Base-by-base conservation (phyloP, 1,284 basidiomycete species). In the Apiotrichum gamsii region DNA sequence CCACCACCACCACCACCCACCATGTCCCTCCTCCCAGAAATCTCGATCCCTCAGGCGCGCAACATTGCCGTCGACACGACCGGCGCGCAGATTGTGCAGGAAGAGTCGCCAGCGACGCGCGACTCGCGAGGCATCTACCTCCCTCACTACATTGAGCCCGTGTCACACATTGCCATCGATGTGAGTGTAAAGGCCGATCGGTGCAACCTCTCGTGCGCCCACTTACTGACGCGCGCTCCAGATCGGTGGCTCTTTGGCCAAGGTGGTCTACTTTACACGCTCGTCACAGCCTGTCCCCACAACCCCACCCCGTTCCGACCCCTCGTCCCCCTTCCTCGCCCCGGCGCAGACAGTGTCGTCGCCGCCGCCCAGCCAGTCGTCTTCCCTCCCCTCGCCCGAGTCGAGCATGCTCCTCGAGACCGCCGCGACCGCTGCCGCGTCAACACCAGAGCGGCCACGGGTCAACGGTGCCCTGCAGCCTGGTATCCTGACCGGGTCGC, bases 191-290 rank as follows among this genome's bases (percentile, higher is more conserved):
- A 35, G 8, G 9, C 16, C 18, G n/a, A n/a, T n/a, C n/a, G n/a
- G n/a, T n/a, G n/a, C n/a, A n/a, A n/a, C n/a, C n/a, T n/a, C n/a
- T n/a, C n/a, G n/a, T n/a, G n/a, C n/a, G n/a, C n/a, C n/a, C n/a
- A n/a, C 4, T 29, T 21, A 9, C 46, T 47, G 21, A 47, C 39
- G 19, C 18, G n/a, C 14, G 16, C 4, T 24, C 14, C 65, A 95
- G 90, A 85, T 98, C 63, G 94, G 95, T 31, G 94, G 94, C 29
- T 97, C 93, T 5, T 77, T 99, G 13, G 94, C 94, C 52, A 99
- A 99, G 73, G 89, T 99, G 47, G 90, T 97, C 61, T 99, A 97
- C 75, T 98, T 98, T 72, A 95, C 90, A 44, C 84, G 91, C 34
- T 90, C 89, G 15, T 82, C 84, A 8, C 44, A 57, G 9, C 64